A percentile compares a stretch with the other conserved stretches of the same genome.
Conservation (phyloP, 257 asterid species). For the Solanum tarijense region DNA sequence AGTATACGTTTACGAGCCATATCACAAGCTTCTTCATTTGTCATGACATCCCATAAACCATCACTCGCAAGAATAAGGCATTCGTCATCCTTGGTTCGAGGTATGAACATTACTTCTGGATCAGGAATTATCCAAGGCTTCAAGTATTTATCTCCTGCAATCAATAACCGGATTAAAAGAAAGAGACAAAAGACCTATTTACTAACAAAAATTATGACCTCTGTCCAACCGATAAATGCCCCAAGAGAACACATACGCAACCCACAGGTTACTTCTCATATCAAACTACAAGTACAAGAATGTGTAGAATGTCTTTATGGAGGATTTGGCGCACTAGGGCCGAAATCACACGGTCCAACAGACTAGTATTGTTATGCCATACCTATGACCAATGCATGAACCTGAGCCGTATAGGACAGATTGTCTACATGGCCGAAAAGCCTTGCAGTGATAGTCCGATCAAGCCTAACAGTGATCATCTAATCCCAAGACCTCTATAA, state of each 20-base stretch:
- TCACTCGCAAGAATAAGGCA: conserved; percentile 88
- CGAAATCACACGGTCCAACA: not conserved
- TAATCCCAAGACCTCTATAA: not conserved
- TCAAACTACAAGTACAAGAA: not conserved
- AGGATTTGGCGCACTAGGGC: not conserved
- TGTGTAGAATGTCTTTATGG: not conserved
- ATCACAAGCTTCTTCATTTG: conserved; percentile 81
- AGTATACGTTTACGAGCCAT: conserved; percentile 71
- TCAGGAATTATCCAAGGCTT: conserved; percentile 88
- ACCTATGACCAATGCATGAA: not conserved
- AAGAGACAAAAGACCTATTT: not conserved
- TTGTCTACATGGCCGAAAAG: not conserved
- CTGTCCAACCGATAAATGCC: not conserved
- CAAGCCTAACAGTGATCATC: not conserved
- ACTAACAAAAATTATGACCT: not conserved
- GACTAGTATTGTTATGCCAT: not conserved
- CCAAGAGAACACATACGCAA: not conserved
- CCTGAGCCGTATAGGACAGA: not conserved
- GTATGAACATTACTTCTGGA: conserved; percentile 71
- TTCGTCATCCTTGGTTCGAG: conserved; percentile 63
- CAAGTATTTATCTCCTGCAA: conserved; percentile 75
- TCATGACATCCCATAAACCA: conserved; percentile 92
- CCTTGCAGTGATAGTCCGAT: not conserved
- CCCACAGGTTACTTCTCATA: not conserved
- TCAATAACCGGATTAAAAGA: not conserved